These are phyloP conservation scores for Hypoxylon rubiginosum DNA, from an alignment of 2,329 filamentous ascomycete species.

Conservation along the genomic window DNA sequence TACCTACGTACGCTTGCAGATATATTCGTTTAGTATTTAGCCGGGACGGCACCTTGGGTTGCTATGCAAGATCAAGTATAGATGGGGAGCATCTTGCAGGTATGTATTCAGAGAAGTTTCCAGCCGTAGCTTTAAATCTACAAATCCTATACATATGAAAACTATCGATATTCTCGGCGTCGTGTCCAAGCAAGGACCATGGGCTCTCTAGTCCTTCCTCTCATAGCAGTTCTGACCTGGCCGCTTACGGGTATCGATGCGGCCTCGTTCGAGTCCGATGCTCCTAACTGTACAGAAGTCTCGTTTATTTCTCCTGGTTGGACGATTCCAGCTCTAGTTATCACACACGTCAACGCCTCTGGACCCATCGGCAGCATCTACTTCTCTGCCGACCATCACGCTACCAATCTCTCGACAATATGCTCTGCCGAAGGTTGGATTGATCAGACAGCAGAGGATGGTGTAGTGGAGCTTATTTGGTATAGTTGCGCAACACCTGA, in stretches of 20 bases:
- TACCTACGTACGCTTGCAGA: not conserved
- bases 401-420: not conserved
- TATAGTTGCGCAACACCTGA: not conserved
- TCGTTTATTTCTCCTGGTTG: constrained; percentile 2
- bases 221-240: not conserved
- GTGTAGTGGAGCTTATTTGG: not conserved
- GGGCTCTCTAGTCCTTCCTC: not conserved
- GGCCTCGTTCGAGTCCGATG: not conserved
- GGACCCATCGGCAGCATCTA: constrained; percentile 1
- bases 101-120: not conserved
- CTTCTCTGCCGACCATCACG: not conserved
- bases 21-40: not conserved
- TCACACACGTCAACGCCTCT: not conserved
- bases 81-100: too few species aligned
- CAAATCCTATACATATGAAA: not conserved
- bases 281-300: not conserved
- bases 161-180: not conserved
- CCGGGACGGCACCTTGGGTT: not conserved
- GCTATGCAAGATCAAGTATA: not conserved
- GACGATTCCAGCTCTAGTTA: not conserved
- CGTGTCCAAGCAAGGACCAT: not conserved
- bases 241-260: not conserved
- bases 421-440: constrained; percentile 5
- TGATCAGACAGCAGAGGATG: not conserved
- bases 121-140: too few species aligned